Evolutionary conservation across 2,329 filamentous ascomycete species (phyloP).

Genomic region (Lecanicillium sp.): DNA sequence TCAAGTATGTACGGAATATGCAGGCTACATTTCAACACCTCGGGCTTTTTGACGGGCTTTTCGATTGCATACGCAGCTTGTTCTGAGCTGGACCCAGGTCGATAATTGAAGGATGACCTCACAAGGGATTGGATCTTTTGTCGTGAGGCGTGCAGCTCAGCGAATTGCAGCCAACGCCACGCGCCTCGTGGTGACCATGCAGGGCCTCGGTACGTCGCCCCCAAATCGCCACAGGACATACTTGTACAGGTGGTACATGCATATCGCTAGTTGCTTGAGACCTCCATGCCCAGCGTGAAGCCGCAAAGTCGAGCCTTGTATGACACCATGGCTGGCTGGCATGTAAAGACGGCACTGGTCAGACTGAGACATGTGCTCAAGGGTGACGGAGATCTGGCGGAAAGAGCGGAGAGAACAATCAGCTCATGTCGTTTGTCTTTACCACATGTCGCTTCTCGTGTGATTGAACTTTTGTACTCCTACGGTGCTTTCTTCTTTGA

Average conservation of each 20-base stretch:
- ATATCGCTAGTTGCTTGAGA: neutral
- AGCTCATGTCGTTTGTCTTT: no score
- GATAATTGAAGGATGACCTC: no score
- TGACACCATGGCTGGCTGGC: neutral
- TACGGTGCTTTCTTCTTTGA: neutral
- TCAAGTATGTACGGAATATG: neutral
- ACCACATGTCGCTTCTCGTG: no score
- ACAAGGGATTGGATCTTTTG: neutral
- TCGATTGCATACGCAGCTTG: no score
- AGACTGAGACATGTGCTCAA: no score
- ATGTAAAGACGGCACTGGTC: no score
- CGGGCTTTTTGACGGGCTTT: no score
- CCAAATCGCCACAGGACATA: constrained; percentile 1
- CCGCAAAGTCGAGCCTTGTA: constrained; percentile 1
- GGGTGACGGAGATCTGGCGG: no score
- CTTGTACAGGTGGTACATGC: neutral
- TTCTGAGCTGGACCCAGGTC: no score
- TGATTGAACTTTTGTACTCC: no score
- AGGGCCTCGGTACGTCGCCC: neutral
- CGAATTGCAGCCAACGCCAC: neutral
- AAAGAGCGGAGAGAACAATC: no score
- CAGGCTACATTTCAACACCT: no score
- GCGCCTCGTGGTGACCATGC: constrained; percentile 3
- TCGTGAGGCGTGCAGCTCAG: neutral
- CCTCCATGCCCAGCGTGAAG: neutral